Conservation (phyloP, 805 yeast genomes). For the Tetrapisispora iriomotensis region DNA sequence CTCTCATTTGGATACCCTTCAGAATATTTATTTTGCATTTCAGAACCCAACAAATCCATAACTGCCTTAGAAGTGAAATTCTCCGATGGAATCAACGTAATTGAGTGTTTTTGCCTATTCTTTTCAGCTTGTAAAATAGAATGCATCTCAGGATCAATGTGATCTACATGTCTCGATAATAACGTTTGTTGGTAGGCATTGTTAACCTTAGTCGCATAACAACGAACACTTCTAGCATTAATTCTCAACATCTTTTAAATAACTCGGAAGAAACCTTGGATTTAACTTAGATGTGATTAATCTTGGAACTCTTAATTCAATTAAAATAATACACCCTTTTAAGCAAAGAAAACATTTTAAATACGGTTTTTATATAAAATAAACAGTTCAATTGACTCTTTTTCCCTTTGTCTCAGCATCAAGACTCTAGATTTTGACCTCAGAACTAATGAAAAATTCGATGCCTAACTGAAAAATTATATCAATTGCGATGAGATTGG, state of each 20-base stretch:
- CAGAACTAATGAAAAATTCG: too few relatives aligned
- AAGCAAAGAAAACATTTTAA: too few relatives aligned
- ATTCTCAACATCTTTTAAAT: neutral
- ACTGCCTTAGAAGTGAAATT: slow-evolving; percentile 94
- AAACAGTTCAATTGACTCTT: too few relatives aligned
- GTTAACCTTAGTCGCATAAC: slow-evolving; percentile 2
- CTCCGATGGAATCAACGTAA: slow-evolving; percentile 89
- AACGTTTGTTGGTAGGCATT: slow-evolving; percentile 24
- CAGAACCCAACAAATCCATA: slow-evolving; percentile 88
- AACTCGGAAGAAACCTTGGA: neutral
- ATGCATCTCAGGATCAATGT: slow-evolving; percentile 78
- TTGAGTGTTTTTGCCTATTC: slow-evolving; percentile 81
- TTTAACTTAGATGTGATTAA: too few relatives aligned
- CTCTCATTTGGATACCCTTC: slow-evolving; percentile 98
- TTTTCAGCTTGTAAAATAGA: slow-evolving; percentile 68
- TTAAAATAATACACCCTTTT: too few relatives aligned
- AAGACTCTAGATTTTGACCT: too few relatives aligned
- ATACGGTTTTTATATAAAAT: too few relatives aligned
- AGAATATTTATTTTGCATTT: slow-evolving; percentile 95
- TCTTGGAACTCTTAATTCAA: too few relatives aligned
- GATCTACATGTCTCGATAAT: slow-evolving; percentile 53
- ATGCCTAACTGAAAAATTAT: too few relatives aligned
- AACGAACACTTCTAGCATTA: neutral
- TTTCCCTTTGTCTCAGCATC: too few relatives aligned
- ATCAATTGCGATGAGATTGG: neutral